Conservation (phyloP, 352 stramenopile species). For the Albugo laibachii region DNA sequence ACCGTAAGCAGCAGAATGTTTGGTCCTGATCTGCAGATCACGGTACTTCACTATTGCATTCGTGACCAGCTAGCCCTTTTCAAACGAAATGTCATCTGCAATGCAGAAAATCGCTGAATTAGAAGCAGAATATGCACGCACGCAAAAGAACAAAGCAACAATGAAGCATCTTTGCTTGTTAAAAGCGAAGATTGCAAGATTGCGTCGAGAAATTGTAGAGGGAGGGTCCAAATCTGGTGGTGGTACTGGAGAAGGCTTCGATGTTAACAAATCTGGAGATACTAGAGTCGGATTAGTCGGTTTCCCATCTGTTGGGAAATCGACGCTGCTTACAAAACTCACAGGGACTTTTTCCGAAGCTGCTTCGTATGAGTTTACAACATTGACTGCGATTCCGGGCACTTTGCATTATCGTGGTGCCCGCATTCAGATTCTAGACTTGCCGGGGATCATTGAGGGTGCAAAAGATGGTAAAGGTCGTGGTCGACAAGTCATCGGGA, state of each 20-base stretch:
- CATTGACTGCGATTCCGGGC: constrained; percentile 95
- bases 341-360: constrained; percentile 92
- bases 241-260: constrained; percentile 64
- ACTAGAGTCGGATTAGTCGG: constrained; percentile 95
- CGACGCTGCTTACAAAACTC: constrained; percentile 91
- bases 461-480: constrained; percentile 95
- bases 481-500: constrained; percentile 93
- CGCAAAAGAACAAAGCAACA: constrained; percentile 99
- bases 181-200: constrained; percentile 96
- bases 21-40: no score
- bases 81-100: constrained; percentile 27
- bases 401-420: constrained; percentile 91
- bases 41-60: no score
- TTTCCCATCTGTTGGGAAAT: constrained; percentile 98
- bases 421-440: constrained; percentile 76
- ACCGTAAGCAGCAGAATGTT: no score
- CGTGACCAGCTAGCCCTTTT: neutral
- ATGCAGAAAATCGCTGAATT: constrained; percentile 68
- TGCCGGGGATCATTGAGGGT: constrained; percentile 96
- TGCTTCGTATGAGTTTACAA: constrained; percentile 98
- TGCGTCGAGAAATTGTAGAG: constrained; percentile 85
- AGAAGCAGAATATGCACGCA: constrained; percentile 87
- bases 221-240: constrained; percentile 40
- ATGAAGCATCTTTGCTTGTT: constrained; percentile 97
- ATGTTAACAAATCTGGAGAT: constrained; percentile 89